These are phyloP conservation scores for Salix brachista DNA, from an alignment of 345 rosid genomes.

Conservation along the genomic window DNA sequence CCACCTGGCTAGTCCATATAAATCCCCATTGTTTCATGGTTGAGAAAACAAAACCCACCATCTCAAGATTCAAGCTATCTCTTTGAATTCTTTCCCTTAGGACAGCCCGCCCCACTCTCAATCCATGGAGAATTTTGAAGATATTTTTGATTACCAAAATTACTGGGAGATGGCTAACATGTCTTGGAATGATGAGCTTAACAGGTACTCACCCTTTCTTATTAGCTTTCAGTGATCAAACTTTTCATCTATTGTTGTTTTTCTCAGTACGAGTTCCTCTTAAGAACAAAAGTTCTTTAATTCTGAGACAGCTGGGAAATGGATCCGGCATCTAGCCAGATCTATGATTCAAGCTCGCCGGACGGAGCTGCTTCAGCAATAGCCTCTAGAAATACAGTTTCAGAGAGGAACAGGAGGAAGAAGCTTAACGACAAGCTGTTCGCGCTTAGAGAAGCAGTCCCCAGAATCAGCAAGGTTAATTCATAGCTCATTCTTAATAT, in stretches of 20 bases:
- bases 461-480: conserved; percentile 79
- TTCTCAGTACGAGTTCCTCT: not conserved
- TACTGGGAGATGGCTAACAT: conserved; percentile 53
- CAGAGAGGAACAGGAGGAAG: conserved; percentile 82
- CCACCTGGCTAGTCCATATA: no score
- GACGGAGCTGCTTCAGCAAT: conserved; percentile 72
- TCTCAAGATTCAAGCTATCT: not conserved
- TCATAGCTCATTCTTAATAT: no score
- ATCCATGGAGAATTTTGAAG: conserved; percentile 25
- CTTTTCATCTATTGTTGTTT: not conserved
- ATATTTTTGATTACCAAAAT: conserved; percentile 46
- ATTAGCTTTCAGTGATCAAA: not conserved
- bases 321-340: conserved; percentile 20
- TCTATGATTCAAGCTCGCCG: conserved; percentile 85
- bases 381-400: conserved; percentile 78
- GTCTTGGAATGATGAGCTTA: conserved; percentile 57
- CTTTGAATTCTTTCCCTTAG: no score
- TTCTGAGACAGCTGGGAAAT: conserved; percentile 18
- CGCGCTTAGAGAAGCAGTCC: conserved; percentile 88
- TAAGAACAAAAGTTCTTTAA: not conserved
- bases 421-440: conserved; percentile 83
- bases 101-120: not conserved
- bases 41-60: not conserved
- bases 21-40: not conserved
- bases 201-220: conserved; percentile 2